These are phyloP conservation scores for Globisporangium nagaii DNA, from an alignment of 352 stramenopile genomes.

Conservation along the genomic window DNA sequence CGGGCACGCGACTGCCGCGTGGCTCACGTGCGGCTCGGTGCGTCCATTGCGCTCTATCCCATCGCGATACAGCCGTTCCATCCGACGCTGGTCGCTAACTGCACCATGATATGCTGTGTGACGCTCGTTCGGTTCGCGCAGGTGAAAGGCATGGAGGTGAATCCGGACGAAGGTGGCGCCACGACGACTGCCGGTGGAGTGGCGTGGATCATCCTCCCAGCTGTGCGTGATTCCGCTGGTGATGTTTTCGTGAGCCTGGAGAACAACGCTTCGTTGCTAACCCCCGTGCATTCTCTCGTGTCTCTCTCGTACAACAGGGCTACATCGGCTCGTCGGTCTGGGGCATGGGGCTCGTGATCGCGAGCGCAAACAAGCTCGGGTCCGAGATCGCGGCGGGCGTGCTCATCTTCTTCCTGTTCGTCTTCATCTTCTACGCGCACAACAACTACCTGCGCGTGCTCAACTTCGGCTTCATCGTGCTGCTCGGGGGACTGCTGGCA, in stretches of 20 bases:
- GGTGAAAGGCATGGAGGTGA: conserved; percentile 87
- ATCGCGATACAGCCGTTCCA: not conserved
- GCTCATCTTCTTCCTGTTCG: conserved; percentile 83
- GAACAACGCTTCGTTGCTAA: too few relatives aligned
- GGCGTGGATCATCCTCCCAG: conserved; percentile 69
- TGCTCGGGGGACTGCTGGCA: conserved; percentile 71
- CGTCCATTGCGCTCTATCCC: not conserved
- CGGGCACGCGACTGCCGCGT: conserved; percentile 74
- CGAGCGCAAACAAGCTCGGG: conserved; percentile 44
- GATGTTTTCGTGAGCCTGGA: too few relatives aligned
- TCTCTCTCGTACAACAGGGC: conserved; percentile 41
- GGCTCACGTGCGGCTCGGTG: conserved; percentile 82
- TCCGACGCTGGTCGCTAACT: not conserved
- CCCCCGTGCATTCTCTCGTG: too few relatives aligned
- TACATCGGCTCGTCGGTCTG: conserved; percentile 84
- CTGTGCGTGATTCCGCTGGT: too few relatives aligned
- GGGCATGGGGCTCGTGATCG: conserved; percentile 83
- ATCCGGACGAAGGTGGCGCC: conserved; percentile 83
- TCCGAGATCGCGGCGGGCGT: conserved; percentile 73
- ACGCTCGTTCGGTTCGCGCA: conserved; percentile 5
- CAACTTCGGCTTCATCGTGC: conserved; percentile 80
- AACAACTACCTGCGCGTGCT: conserved; percentile 81
- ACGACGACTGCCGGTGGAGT: conserved; percentile 76
- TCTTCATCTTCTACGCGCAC: conserved; percentile 87
- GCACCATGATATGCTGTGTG: not conserved